phyloP scores from a whole-genome alignment of 495 filamentous ascomycete genomes.

The Talaromyces ruber region DNA sequence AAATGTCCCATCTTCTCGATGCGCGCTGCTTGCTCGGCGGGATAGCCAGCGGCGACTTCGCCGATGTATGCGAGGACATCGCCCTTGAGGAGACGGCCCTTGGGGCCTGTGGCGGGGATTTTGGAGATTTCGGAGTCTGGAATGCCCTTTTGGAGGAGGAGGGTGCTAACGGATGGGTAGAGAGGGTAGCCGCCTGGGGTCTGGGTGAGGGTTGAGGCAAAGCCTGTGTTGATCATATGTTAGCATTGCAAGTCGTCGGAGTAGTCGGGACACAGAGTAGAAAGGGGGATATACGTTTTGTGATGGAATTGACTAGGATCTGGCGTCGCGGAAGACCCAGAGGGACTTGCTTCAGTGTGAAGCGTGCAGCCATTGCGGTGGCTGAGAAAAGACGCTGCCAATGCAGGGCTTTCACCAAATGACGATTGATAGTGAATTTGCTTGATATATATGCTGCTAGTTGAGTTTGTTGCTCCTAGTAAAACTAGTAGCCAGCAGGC shows the following conservation, averaged over 20 bases:
- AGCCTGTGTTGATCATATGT: constrained; percentile 11
- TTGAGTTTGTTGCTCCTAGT: neutral
- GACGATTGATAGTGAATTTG: neutral
- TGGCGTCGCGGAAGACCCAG: constrained; percentile 32
- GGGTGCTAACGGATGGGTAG: constrained; percentile 74
- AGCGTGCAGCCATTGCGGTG: constrained; percentile 29
- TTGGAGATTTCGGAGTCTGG: constrained; percentile 61
- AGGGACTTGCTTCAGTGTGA: constrained; percentile 27
- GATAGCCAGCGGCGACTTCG: constrained; percentile 56
- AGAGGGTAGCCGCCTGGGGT: constrained; percentile 64
- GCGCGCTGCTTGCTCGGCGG: constrained; percentile 56
- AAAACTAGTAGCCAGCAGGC: neutral
- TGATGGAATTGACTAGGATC: constrained; percentile 20
- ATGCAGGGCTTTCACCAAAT: neutral
- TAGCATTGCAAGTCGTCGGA: neutral
- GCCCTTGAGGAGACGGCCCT: constrained; percentile 86
- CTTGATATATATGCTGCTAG: neutral
- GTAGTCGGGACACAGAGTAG: neutral
- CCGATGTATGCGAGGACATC: constrained; percentile 91
- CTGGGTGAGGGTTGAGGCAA: constrained; percentile 37
- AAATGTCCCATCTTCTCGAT: constrained; percentile 72
- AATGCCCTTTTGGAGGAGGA: constrained; percentile 70
- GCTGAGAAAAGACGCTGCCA: neutral
- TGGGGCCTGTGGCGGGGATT: constrained; percentile 82
- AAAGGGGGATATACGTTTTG: constrained; percentile 30